Conservation (phyloP, 192 early-diverging fungal genomes). For the Funneliformis geosporum region DNA sequence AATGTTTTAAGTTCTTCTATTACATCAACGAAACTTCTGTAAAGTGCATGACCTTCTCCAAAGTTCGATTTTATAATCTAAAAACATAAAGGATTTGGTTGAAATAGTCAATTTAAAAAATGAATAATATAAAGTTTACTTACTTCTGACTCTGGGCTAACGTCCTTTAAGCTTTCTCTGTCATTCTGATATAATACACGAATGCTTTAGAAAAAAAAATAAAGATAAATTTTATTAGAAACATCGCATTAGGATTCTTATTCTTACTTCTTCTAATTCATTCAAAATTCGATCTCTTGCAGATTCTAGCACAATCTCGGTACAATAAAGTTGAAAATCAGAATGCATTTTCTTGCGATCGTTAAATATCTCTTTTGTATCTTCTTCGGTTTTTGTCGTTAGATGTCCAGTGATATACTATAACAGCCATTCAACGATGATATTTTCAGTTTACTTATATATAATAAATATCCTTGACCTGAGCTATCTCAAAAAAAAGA, state of each 20-base stretch:
- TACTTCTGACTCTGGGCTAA: constrained; percentile 45
- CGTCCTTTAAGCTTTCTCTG: constrained; percentile 45
- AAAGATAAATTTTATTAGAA: constrained; percentile 18
- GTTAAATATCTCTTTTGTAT: constrained; percentile 42
- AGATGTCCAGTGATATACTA: constrained; percentile 49
- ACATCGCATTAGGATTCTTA: neutral
- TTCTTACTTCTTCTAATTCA: constrained; percentile 45
- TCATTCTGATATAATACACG: constrained; percentile 34
- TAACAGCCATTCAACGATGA: constrained; percentile 13
- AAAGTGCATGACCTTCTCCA: constrained; percentile 38
- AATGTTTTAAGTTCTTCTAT: constrained; percentile 37
- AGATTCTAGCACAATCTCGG: constrained; percentile 44
- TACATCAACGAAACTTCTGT: constrained; percentile 44
- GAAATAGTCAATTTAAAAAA: neutral
- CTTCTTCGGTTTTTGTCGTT: constrained; percentile 47
- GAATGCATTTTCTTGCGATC: constrained; percentile 44
- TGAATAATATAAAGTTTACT: constrained; percentile 11
- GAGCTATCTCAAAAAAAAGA: neutral
- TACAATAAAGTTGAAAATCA: constrained; percentile 47
- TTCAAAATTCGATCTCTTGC: constrained; percentile 43
- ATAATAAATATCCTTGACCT: neutral
- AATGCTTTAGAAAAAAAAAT: constrained; percentile 32
- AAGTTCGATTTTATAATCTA: constrained; percentile 47
- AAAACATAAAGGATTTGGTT: neutral
- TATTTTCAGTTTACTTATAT: constrained; percentile 1